These are phyloP conservation scores for Stropharia rugosoannulata DNA, from an alignment of 768 basidiomycete genomes.

Conservation along the genomic window DNA sequence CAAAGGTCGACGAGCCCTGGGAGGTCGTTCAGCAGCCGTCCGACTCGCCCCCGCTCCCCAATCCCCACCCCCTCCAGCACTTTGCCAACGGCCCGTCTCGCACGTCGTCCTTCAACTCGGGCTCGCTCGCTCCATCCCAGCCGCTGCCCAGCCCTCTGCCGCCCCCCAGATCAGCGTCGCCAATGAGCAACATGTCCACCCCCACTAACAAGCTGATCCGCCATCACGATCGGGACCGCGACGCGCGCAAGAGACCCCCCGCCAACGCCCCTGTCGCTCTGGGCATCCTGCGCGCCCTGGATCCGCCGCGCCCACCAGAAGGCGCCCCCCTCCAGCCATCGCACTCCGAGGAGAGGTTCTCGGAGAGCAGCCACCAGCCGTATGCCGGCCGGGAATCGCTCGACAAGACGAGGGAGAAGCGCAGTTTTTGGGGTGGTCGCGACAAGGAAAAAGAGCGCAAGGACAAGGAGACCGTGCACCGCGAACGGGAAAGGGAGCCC, in stretches of 20 bases:
- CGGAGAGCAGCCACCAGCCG: slow-evolving; percentile 31
- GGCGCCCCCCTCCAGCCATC: slow-evolving; percentile 23
- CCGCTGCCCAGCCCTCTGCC: slow-evolving; percentile 35
- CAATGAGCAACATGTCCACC: slow-evolving; percentile 34
- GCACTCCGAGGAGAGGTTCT: slow-evolving; percentile 33
- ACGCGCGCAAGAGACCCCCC: slow-evolving; percentile 15
- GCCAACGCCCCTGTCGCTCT: slow-evolving; percentile 40
- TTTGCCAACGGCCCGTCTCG: slow-evolving; percentile 38
- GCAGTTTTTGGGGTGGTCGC: slow-evolving; percentile 49
- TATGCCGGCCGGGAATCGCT: slow-evolving; percentile 16
- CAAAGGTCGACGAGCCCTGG: slow-evolving; percentile 43
- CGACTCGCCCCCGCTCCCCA: slow-evolving; percentile 21
- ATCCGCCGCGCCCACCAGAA: slow-evolving; percentile 39
- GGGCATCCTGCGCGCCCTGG: slow-evolving; percentile 60
- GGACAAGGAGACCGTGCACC: slow-evolving; percentile 19
- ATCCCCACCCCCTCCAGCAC: slow-evolving; percentile 24
- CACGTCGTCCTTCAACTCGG: slow-evolving; percentile 49
- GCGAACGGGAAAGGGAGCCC: slow-evolving; percentile 37
- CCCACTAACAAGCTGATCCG: slow-evolving; percentile 18
- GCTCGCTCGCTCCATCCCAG: slow-evolving; percentile 45
- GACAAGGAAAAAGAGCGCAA: slow-evolving; percentile 31
- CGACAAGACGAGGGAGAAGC: slow-evolving; percentile 46
- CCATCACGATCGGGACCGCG: slow-evolving; percentile 18
- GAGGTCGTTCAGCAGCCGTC: slow-evolving; percentile 36
- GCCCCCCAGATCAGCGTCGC: slow-evolving; percentile 42